phyloP scores from a whole-genome alignment of 108 stramenopile genomes.

The Nitzschia putrida region DNA sequence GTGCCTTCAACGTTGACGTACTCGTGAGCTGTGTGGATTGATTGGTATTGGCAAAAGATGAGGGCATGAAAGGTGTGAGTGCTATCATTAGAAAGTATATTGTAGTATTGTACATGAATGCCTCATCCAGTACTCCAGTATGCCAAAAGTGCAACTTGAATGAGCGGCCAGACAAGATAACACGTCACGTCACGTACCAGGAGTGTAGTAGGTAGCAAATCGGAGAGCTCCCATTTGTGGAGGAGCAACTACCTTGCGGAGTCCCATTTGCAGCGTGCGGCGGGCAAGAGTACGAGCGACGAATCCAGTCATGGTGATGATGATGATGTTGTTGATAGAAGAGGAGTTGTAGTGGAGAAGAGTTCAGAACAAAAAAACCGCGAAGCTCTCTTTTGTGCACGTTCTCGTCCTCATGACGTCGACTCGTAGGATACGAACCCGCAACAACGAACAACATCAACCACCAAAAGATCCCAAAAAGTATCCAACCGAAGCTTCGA shows the following conservation, averaged over 20 bases:
- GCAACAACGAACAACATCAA: too few species aligned
- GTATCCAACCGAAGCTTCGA: too few species aligned
- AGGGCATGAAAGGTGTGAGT: not conserved
- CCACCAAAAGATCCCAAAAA: too few species aligned
- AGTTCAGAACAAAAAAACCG: too few species aligned
- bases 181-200: constrained; percentile 28
- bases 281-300: constrained; percentile 37
- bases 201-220: constrained; percentile 38
- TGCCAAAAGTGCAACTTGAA: too few species aligned
- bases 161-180: not conserved
- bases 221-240: constrained; percentile 26
- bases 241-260: constrained; percentile 26
- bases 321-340: not conserved
- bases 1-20: constrained; percentile 92
- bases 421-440: too few species aligned
- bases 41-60: too few species aligned
- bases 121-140: not conserved
- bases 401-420: too few species aligned
- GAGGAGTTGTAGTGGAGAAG: too few species aligned
- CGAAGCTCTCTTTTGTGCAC: too few species aligned
- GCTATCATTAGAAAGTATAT: not conserved
- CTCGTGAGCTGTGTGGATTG: constrained; percentile 89
- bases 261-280: constrained; percentile 14
- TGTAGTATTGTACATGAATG: not conserved
- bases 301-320: constrained; percentile 23